These are phyloP conservation scores for Davidsoniella virescens DNA, from an alignment of 2,329 filamentous ascomycete genomes.

Conservation along the genomic window DNA sequence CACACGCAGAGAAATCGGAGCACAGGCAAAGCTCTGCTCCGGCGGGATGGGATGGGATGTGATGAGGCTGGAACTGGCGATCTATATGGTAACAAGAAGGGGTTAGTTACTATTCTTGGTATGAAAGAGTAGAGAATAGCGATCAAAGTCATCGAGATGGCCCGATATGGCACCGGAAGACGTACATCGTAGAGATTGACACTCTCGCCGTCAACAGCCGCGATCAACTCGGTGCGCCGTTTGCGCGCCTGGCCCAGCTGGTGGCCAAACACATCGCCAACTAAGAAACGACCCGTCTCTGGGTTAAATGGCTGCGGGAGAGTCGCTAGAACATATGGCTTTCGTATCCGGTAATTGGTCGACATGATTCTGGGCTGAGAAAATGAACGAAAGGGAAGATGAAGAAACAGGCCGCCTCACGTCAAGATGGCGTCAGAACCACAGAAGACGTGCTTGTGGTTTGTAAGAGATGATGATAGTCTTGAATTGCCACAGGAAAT, in stretches of 20 bases:
- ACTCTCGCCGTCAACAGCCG: slow-evolving; percentile 49
- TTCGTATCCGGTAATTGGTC: slow-evolving; percentile 44
- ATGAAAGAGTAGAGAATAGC: neutral
- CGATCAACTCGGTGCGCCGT: slow-evolving; percentile 45
- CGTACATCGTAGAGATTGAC: slow-evolving; percentile 50
- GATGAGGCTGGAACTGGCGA: slow-evolving; percentile 43
- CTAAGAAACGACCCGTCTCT: slow-evolving; percentile 31
- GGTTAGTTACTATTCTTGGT: slow-evolving; percentile 14
- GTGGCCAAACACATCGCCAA: slow-evolving; percentile 45
- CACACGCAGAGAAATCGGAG: slow-evolving; percentile 41
- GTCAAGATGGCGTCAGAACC: neutral
- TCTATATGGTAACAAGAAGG: slow-evolving; percentile 23
- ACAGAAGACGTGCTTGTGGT: too few species aligned
- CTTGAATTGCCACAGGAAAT: too few species aligned
- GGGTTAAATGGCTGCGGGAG: slow-evolving; percentile 42
- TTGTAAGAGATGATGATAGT: too few species aligned
- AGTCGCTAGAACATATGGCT: slow-evolving; percentile 45
- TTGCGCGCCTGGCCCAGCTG: slow-evolving; percentile 40
- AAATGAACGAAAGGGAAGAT: neutral
- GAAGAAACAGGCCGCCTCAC: neutral
- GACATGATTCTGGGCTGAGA: slow-evolving; percentile 27
- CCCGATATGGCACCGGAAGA: slow-evolving; percentile 2
- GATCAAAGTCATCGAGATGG: neutral
- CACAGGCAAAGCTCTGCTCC: slow-evolving; percentile 46
- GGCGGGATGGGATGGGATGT: slow-evolving; percentile 53